phyloP scores from a whole-genome alignment of 768 basidiomycete species.

The Tulasnella sp. region DNA sequence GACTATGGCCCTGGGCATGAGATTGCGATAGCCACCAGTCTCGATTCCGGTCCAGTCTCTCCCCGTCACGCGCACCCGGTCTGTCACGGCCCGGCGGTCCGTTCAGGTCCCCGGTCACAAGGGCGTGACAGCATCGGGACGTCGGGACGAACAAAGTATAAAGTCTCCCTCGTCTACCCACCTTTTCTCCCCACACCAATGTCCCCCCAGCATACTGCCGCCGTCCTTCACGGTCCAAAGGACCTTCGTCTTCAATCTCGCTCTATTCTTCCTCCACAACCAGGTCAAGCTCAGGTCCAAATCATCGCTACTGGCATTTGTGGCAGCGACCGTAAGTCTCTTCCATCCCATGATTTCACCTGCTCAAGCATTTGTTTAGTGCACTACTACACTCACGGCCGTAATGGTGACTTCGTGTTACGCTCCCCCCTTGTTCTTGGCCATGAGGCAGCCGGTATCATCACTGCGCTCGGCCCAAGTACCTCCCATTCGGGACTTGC shows the following conservation, averaged over 20 bases:
- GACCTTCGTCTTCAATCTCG: constrained; percentile 75
- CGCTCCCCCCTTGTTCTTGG: constrained; percentile 81
- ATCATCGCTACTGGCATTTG: constrained; percentile 81
- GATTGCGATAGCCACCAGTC: too few species aligned
- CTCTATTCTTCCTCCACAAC: constrained; percentile 53
- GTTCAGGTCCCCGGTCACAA: too few species aligned
- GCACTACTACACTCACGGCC: constrained; percentile 80
- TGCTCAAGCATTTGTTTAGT: constrained; percentile 34
- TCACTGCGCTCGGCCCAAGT: constrained; percentile 70
- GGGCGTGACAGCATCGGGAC: too few species aligned
- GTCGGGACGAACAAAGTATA: too few species aligned
- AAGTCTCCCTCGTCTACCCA: neutral
- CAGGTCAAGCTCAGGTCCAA: constrained; percentile 66
- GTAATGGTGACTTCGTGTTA: constrained; percentile 86
- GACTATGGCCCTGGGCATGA: too few species aligned
- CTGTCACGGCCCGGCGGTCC: too few species aligned
- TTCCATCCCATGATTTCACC: neutral
- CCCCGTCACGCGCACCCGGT: too few species aligned
- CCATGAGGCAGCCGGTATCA: constrained; percentile 81
- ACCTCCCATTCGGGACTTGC: constrained; percentile 40
- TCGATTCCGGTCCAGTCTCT: too few species aligned
- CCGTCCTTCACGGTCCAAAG: constrained; percentile 69
- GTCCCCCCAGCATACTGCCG: constrained; percentile 50
- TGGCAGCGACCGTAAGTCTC: constrained; percentile 37
- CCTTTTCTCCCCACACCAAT: neutral